These are phyloP conservation scores for Phytopythium montanum DNA, from an alignment of 352 stramenopile genomes.

Conservation along the genomic window DNA sequence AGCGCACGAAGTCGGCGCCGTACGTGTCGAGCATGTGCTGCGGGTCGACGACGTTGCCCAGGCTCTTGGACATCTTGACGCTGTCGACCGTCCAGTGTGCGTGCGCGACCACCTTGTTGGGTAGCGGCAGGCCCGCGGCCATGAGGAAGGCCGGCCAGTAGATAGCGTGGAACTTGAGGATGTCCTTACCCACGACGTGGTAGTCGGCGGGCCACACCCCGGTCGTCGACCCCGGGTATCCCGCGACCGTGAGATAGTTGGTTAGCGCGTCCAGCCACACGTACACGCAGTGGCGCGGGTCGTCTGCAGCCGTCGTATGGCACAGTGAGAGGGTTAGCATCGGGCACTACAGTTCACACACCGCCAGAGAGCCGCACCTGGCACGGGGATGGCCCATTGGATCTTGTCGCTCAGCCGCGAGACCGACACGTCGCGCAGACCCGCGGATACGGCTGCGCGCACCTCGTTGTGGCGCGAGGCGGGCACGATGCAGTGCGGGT, in stretches of 20 bases:
- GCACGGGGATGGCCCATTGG: slow-evolving; percentile 96
- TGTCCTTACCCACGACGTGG: slow-evolving; percentile 98
- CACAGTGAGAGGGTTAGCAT: too few relatives aligned
- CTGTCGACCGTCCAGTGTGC: slow-evolving; percentile 98
- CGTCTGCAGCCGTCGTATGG: slow-evolving; percentile 17
- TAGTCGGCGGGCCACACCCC: slow-evolving; percentile 70
- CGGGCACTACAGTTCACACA: background rate
- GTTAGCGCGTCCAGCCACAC: slow-evolving; percentile 99
- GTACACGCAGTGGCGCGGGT: slow-evolving; percentile 95
- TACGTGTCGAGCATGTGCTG: slow-evolving; percentile 91
- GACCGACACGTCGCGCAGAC: slow-evolving; percentile 95
- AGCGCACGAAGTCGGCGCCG: slow-evolving; percentile 93
- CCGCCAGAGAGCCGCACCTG: slow-evolving; percentile 23
- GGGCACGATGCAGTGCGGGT: slow-evolving; percentile 91
- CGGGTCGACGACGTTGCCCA: slow-evolving; percentile 98
- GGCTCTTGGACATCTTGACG: slow-evolving; percentile 99
- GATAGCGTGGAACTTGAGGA: slow-evolving; percentile 98
- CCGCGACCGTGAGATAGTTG: slow-evolving; percentile 97
- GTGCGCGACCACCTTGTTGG: slow-evolving; percentile 95
- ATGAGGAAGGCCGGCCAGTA: slow-evolving; percentile 98
- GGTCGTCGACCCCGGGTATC: slow-evolving; percentile 77
- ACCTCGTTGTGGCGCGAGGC: slow-evolving; percentile 91
- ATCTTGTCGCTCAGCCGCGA: slow-evolving; percentile 94
- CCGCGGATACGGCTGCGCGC: slow-evolving; percentile 82
- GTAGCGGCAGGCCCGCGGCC: slow-evolving; percentile 89